Percentiles rank a stretch among this genome's conserved stretches.
These are phyloP conservation scores for Plasmodium gonderi DNA, from an alignment of 169 alveolate genomes.

Conservation along the genomic window DNA sequence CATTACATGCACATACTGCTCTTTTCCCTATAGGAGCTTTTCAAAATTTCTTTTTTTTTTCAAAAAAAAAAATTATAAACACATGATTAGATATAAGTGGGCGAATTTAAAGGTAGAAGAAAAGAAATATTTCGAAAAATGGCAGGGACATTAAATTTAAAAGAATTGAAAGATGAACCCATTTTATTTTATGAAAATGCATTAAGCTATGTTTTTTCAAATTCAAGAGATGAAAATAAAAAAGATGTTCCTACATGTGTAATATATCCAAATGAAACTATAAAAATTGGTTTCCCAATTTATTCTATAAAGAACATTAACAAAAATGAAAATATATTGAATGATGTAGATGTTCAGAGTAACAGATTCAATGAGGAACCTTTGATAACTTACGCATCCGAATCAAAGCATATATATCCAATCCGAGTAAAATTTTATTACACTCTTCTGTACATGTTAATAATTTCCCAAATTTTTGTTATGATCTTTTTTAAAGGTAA, in stretches of 20 bases:
- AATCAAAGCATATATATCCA: slow-evolving; percentile 64
- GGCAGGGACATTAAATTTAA: slow-evolving; percentile 71
- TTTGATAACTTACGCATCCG: slow-evolving; percentile 54
- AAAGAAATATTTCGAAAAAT: slow-evolving; percentile 8
- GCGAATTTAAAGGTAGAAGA: not conserved
- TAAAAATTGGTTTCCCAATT: slow-evolving; percentile 66
- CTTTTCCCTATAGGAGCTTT: not conserved
- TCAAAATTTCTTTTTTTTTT: not conserved
- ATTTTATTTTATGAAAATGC: slow-evolving; percentile 75
- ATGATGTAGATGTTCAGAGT: slow-evolving; percentile 37
- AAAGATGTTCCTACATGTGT: slow-evolving; percentile 68
- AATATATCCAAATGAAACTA: slow-evolving; percentile 46
- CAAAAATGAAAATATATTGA: slow-evolving; percentile 46
- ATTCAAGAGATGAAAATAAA: slow-evolving; percentile 49
- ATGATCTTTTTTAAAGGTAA: slow-evolving; percentile 65
- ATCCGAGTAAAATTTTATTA: slow-evolving; percentile 22
- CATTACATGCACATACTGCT: no score
- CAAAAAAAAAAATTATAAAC: not conserved
- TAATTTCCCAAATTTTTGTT: not conserved
- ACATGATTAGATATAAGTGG: slow-evolving; percentile 2
- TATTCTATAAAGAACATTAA: slow-evolving; percentile 63
- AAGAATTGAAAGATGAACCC: slow-evolving; percentile 73
- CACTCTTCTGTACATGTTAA: slow-evolving; percentile 24
- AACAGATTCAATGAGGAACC: slow-evolving; percentile 72
- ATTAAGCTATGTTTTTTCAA: slow-evolving; percentile 69